Base-by-base conservation (phyloP, 345 rosid genomes). In the Ceriops decandra region DNA sequence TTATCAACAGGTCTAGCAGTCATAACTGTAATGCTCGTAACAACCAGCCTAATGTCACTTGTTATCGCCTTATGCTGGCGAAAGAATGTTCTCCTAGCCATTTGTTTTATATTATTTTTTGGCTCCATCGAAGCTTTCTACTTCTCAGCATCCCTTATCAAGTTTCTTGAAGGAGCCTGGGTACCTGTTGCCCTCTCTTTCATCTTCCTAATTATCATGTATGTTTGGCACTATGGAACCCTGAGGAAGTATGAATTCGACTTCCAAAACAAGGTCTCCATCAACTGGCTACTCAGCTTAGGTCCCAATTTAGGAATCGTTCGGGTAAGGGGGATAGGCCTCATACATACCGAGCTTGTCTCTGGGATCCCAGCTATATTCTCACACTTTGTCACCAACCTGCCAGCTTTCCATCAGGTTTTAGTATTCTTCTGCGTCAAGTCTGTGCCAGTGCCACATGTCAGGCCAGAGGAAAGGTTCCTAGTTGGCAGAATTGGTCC, bases 151-250 rank as follows among this genome's bases (percentile, higher is more conserved):
- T 54, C 58, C 58, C 58, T 54, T 26, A 22, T 54, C 1, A 54
- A 54, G 58, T 54, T 54, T 54, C 58, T 54, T 5, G 58, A 54
- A 21, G 58, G 58, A 22, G 58, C 58, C 15, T 54, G 58, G 58
- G 58, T 54, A 8, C 58, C 58, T n/a, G 28, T 54, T 22, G 58
- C 28, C 27, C 58, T 54, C 58, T 54, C 58, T 1, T 54, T 54
- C 28, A 22, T 22, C 58, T 54, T 54, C 27, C 58, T 54, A 54
- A 54, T 54, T 1, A 1, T 54, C 4, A 54, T 54, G 58, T 54
- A 22, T 26, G 15, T 54, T 54, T 54, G 58, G 58, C 28, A 54
- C 30, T 54, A 54, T 22, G 58, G 58, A 54, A 54, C 58, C 2
- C 58, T 54, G 27, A 54, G 5, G 58, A 54, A 54, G 15, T 54